Percentiles rank a stretch among this genome's conserved stretches.
Conservation (phyloP, 1,139 yeast genomes). For the Debaryomyces fabryi region DNA sequence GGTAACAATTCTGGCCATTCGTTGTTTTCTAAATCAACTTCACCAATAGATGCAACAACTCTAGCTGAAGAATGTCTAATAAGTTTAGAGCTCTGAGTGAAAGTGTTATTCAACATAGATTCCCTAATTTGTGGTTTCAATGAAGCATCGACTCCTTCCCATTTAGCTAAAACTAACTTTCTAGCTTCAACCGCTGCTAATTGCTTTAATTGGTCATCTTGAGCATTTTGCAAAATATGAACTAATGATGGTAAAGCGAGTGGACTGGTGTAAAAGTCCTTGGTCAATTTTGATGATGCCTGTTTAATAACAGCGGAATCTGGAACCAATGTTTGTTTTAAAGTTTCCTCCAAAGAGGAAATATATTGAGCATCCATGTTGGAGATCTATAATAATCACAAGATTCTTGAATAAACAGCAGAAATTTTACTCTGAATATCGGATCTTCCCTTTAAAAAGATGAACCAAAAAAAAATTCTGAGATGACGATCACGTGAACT, state of each 20-base stretch:
- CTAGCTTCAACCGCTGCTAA: constrained; percentile 95
- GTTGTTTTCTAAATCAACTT: constrained; percentile 63
- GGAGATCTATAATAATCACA: neutral
- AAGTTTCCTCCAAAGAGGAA: constrained; percentile 73
- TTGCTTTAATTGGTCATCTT: constrained; percentile 67
- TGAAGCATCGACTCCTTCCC: constrained; percentile 62
- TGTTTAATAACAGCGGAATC: constrained; percentile 77
- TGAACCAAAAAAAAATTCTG: constrained; percentile 10
- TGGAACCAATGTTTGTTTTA: constrained; percentile 75
- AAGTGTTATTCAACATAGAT: constrained; percentile 69
- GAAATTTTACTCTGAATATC: constrained; percentile 2
- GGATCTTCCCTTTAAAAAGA: neutral
- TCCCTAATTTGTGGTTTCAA: constrained; percentile 64
- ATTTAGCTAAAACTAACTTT: constrained; percentile 72
- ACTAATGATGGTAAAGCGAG: constrained; percentile 79
- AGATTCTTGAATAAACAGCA: constrained; percentile 1
- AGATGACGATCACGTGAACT: constrained; percentile 12
- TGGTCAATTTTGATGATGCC: constrained; percentile 75
- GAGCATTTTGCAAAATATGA: constrained; percentile 73
- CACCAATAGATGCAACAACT: constrained; percentile 85
- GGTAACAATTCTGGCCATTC: constrained; percentile 83
- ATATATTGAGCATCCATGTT: constrained; percentile 71
- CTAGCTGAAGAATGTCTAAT: constrained; percentile 91
- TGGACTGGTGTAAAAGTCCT: constrained; percentile 73
- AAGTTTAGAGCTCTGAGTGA: constrained; percentile 56